A percentile compares a stretch with the other conserved stretches of the same genome.
Evolutionary conservation across 306 rosid genomes (phyloP).

Genomic region (Ammopiptanthus mongolicus): DNA sequence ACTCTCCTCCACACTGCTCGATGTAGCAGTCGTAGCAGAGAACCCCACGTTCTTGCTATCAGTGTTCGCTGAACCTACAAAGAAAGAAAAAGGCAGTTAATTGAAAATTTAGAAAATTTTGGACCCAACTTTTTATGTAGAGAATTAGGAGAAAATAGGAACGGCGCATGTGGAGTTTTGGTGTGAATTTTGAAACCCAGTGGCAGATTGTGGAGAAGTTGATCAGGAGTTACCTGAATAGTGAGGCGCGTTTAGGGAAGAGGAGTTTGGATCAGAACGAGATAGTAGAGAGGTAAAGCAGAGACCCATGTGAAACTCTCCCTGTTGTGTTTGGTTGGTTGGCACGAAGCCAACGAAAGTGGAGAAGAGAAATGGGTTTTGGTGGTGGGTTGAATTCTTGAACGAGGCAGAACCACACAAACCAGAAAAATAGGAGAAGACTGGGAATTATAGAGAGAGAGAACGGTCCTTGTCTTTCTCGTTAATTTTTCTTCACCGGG

Average conservation of each 20-base stretch:
- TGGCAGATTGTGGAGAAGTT: neutral
- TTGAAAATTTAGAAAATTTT: neutral
- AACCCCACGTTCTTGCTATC: conserved; percentile 38
- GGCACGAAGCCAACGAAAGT: neutral
- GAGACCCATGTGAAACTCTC: conserved; percentile 46
- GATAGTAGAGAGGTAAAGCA: conserved; percentile 42
- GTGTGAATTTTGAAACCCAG: neutral
- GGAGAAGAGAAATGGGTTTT: neutral
- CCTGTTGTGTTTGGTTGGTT: neutral
- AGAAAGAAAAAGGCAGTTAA: neutral
- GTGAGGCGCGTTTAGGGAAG: conserved; percentile 13
- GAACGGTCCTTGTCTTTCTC: neutral
- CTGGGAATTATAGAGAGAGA: neutral
- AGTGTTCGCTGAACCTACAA: conserved; percentile 40
- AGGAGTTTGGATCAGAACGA: neutral
- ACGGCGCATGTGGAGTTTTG: conserved; percentile 14
- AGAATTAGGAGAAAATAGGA: neutral
- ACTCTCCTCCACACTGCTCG: conserved; percentile 48
- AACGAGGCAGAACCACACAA: neutral
- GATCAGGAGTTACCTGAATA: conserved; percentile 45
- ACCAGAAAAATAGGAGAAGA: neutral
- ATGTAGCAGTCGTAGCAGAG: conserved; percentile 43
- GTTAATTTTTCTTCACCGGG: neutral
- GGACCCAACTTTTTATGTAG: neutral
- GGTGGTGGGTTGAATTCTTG: neutral